phyloP scores from a whole-genome alignment of 257 asterid genomes.

The Solanum rostratum region DNA sequence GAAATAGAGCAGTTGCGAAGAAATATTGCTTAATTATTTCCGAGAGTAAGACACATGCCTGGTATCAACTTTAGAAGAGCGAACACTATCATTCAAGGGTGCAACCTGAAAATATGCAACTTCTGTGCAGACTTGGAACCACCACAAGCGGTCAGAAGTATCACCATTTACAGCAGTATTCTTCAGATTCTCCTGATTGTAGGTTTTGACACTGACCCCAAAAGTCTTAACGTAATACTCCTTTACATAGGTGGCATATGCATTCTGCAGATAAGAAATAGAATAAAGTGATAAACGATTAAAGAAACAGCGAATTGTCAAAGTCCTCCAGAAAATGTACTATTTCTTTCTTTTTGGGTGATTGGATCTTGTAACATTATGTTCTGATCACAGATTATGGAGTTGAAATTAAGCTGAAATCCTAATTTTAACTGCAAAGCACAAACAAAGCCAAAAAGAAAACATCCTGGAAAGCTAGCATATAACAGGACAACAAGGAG shows the following conservation, averaged over 20 bases:
- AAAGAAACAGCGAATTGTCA: background rate
- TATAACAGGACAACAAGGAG: background rate
- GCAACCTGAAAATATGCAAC: constrained; percentile 98
- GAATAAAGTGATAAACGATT: background rate
- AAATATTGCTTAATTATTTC: background rate
- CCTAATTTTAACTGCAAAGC: background rate
- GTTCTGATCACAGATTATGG: background rate
- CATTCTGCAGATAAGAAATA: constrained; percentile 45
- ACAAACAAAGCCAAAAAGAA: background rate
- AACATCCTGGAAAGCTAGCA: background rate
- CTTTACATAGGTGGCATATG: constrained; percentile 75
- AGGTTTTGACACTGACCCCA: constrained; percentile 52
- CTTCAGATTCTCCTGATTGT: constrained; percentile 64
- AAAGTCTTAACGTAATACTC: constrained; percentile 37
- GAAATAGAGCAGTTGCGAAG: background rate
- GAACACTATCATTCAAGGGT: constrained; percentile 82
- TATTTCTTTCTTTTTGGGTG: background rate
- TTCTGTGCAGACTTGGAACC: constrained; percentile 99
- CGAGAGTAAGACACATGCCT: constrained; percentile 30
- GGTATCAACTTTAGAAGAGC: constrained; percentile 66
- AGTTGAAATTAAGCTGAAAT: background rate
- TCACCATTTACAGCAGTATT: constrained; percentile 23
- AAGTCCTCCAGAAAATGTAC: background rate
- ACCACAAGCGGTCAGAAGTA: constrained; percentile 76
- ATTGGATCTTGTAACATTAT: background rate